These are phyloP conservation scores for Botryotinia convoluta DNA, from an alignment of 2,329 filamentous ascomycete genomes.

Conservation along the genomic window DNA sequence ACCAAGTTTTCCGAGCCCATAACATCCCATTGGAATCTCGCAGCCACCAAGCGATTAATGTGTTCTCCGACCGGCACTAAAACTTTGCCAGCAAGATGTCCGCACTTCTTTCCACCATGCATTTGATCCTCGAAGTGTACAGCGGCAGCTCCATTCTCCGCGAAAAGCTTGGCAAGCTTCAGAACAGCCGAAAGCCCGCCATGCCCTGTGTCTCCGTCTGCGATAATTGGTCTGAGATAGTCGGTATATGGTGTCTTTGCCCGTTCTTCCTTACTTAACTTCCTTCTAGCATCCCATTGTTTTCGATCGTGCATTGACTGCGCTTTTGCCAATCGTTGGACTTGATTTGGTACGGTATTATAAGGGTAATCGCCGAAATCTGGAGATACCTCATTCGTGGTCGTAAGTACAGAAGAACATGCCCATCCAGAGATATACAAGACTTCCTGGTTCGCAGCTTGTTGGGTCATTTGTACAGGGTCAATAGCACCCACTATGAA, in stretches of 20 bases:
- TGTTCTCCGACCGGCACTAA: constrained; percentile 92
- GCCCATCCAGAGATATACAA: constrained; percentile 97
- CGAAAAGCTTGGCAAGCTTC: constrained; percentile 95
- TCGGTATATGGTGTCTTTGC: constrained; percentile 78
- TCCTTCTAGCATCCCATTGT: constrained; percentile 82
- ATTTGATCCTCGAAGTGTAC: constrained; percentile 98
- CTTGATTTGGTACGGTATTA: constrained; percentile 97
- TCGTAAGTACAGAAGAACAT: constrained; percentile 87
- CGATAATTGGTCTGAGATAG: constrained; percentile 91
- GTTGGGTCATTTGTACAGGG: constrained; percentile 99
- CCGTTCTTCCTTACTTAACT: constrained; percentile 71
- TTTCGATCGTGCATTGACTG: constrained; percentile 97
- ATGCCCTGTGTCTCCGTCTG: constrained; percentile 94
- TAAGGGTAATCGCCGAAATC: constrained; percentile 99
- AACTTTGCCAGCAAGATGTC: constrained; percentile 93
- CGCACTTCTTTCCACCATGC: constrained; percentile 97
- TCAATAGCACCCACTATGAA: constrained; percentile 88
- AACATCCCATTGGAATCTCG: constrained; percentile 96
- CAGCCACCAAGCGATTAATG: constrained; percentile 89
- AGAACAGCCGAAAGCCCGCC: constrained; percentile 89
- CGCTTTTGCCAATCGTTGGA: constrained; percentile 92
- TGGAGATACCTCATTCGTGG: constrained; percentile 94
- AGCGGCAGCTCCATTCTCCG: constrained; percentile 91
- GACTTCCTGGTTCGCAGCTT: constrained; percentile 92
- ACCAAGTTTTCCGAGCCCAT: constrained; percentile 96